These are phyloP conservation scores for Diplocarpon mali DNA, from an alignment of 2,329 filamentous ascomycete species.

Conservation along the genomic window DNA sequence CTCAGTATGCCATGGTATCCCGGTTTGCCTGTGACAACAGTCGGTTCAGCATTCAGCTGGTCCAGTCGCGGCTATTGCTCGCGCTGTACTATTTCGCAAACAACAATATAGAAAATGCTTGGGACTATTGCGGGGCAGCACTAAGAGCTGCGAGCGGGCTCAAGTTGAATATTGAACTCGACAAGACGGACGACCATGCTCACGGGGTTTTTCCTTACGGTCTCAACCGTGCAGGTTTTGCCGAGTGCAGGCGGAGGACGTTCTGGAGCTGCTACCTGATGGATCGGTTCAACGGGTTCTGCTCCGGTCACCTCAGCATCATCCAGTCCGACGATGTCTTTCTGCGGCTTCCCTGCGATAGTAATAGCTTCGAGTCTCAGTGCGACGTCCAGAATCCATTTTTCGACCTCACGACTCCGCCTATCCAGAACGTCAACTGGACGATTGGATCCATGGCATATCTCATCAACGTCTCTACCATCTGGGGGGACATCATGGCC, in stretches of 20 bases:
- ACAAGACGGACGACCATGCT: constrained; percentile 32
- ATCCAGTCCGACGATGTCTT: constrained; percentile 56
- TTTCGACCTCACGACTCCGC: constrained; percentile 42
- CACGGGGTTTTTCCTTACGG: constrained; percentile 41
- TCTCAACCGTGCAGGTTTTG: constrained; percentile 44
- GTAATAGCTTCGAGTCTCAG: constrained; percentile 50
- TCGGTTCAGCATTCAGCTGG: constrained; percentile 48
- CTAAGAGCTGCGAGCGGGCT: constrained; percentile 47
- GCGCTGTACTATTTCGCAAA: constrained; percentile 54
- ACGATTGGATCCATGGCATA: constrained; percentile 38
- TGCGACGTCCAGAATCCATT: constrained; percentile 44
- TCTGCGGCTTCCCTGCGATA: constrained; percentile 52
- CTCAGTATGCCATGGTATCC: constrained; percentile 42
- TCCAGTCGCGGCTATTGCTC: constrained; percentile 56
- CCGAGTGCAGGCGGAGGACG: constrained; percentile 57
- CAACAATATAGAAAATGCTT: constrained; percentile 46
- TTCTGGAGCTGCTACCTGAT: constrained; percentile 63
- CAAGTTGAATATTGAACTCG: constrained; percentile 53
- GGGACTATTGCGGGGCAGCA: constrained; percentile 53
- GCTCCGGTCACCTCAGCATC: constrained; percentile 40
- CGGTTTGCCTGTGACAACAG: constrained; percentile 45
- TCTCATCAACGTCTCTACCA: constrained; percentile 48
- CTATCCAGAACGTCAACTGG: constrained; percentile 29
- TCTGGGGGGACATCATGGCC: constrained; percentile 55
- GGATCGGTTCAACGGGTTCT: constrained; percentile 54